Evolutionary conservation across 192 early-diverging fungal species (phyloP), one percentile per base, ranked within the genome.

Genomic region (Rhizophagus prolifer): DNA sequence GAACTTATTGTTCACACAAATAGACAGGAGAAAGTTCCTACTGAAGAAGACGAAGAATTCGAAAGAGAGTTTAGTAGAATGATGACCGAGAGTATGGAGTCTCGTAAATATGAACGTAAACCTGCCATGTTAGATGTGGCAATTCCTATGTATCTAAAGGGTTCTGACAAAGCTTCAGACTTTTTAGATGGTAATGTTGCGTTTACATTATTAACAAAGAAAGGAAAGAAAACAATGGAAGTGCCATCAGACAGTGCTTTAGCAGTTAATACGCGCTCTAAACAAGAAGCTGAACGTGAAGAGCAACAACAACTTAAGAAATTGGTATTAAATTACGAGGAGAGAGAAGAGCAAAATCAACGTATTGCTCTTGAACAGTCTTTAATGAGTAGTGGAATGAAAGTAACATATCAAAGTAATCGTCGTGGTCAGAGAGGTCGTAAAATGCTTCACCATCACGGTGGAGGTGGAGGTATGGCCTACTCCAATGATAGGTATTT

Each of bases 241-340:
- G 83, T 97, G 1, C 95, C 95, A 3, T 83, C 90, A 21, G 88
- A 94, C 82, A 96, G 92, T 74, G 83, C 86, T 23, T 91, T 99
- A 78, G 98, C 94, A 0, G 83, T 91, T 66, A 94, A 86, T 71
- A 92, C 96, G 9, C 84, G 91, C 19, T 88, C 86, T 47, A 95
- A 96, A 78, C 94, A 95, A 79, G 93, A 96, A 82, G 91, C 92
- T 21, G 93, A 94, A 30, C 87, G 93, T 64, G 92, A 93, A 70
- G 97, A 98, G 81, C 92, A 94, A 73, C 89, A 89, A 70, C 92
- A 95, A 58, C 85, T 99, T 79, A 99, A 99, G 82, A 85, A 91
- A 76, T 81, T 98, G 36, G 98, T 99, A 12, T 85, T 99, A 30
- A 92, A 89, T 78, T 98, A 97, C 66, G 95, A 98, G 78, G 90